A percentile compares a stretch with the other conserved stretches of the same genome.
These are phyloP conservation scores for Tillandsia fasciculata DNA, from an alignment of 176 grass and related monocot genomes.

Conservation along the genomic window DNA sequence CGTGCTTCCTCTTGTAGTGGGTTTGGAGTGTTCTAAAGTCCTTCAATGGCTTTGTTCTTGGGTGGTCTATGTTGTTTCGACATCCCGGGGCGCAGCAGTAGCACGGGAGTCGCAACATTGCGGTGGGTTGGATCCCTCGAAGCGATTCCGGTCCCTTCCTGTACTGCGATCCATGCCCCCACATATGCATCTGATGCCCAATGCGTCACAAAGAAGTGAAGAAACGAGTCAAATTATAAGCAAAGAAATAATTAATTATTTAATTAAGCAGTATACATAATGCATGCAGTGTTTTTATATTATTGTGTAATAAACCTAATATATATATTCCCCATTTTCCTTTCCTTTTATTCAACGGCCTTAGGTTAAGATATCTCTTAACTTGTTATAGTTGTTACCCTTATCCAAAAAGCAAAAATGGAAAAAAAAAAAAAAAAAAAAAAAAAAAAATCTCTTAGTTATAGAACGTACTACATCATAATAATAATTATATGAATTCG, in stretches of 20 bases:
- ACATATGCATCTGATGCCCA: constrained; percentile 91
- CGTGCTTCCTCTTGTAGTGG: constrained; percentile 99
- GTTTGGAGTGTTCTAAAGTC: constrained; percentile 97
- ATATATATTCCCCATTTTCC: neutral
- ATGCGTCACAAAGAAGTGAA: neutral
- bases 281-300: neutral
- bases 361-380: no score
- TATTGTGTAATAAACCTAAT: neutral
- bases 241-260: neutral
- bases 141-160: constrained; percentile 86
- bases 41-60: constrained; percentile 79
- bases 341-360: no score
- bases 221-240: neutral
- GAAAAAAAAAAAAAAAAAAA: no score
- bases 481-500: no score
- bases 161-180: constrained; percentile 97
- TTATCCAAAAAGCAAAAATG: no score
- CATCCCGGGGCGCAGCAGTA: constrained; percentile 97
- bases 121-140: constrained; percentile 92
- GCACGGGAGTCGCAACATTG: constrained; percentile 91
- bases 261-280: neutral
- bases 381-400: no score
- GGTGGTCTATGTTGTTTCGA: constrained; percentile 97
- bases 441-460: no score
- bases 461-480: no score